Percentiles rank a stretch among this genome's conserved stretches.
Conservation (phyloP, 2,329 filamentous ascomycete species). For the Colletotrichum noveboracense region DNA sequence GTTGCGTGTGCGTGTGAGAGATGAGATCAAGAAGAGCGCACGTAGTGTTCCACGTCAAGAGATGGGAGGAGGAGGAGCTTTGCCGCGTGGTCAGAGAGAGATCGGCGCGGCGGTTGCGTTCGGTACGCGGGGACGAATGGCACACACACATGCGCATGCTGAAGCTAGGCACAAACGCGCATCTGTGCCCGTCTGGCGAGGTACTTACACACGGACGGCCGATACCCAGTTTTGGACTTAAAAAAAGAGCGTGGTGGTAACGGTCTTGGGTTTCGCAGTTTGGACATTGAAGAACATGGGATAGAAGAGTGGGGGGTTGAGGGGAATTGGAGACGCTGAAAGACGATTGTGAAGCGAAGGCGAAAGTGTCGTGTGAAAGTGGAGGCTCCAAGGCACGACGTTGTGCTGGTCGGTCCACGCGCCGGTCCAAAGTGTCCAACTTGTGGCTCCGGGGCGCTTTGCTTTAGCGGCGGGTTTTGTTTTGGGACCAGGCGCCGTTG, state of each 20-base stretch:
- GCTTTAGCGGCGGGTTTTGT: neutral
- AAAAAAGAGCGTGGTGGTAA: neutral
- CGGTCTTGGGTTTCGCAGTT: neutral
- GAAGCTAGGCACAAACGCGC: neutral
- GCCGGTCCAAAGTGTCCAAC: neutral
- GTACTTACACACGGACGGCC: neutral
- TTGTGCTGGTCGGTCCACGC: neutral
- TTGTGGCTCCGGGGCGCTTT: neutral
- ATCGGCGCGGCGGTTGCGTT: slow-evolving; percentile 9
- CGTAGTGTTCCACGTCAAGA: neutral
- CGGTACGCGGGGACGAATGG: slow-evolving; percentile 4
- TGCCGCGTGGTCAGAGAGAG: slow-evolving; percentile 1
- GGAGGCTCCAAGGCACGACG: slow-evolving; percentile 7
- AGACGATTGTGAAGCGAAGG: neutral
- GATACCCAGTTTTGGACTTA: neutral
- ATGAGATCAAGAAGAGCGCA: neutral
- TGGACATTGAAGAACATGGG: neutral
- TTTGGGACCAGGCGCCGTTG: slow-evolving; percentile 10
- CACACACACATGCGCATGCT: neutral
- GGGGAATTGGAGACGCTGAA: neutral
- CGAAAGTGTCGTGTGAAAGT: neutral
- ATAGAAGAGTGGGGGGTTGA: neutral
- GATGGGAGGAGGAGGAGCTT: neutral
- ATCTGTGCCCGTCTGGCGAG: neutral
- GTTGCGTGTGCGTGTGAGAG: neutral